Evolutionary conservation across 2,329 filamentous ascomycete species (phyloP), one percentile per base, ranked within the genome.

Genomic region (Pestalotiopsis sp.): DNA sequence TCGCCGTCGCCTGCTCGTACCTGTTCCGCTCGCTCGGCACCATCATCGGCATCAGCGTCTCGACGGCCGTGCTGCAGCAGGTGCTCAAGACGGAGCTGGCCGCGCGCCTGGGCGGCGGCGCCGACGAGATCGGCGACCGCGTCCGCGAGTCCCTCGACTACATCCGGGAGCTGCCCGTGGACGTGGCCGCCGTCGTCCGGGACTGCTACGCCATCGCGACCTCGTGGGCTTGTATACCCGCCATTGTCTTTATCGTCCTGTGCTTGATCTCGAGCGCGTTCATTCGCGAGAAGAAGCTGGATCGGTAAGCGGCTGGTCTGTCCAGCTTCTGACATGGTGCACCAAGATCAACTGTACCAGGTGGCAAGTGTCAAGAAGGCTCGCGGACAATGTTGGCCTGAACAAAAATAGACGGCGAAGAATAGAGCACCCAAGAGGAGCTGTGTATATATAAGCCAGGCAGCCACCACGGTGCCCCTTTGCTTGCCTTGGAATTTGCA

Each of bases 21-120:
- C 87, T 95, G 26, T 95, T 95, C 83, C 89, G 92, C 52, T 91
- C 90, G 1, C 83, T 94, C 0, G 93, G 92, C n/a, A 84, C 92
- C n/a, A 91, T 91, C 6, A 82, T 94, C 67, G 92, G 92, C 11
- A 83, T 94, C 66, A 91, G 90, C n/a, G 81, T 93, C 67, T 87
- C 87, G 64, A 89, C 91, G 1, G 92, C 91, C 1, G 85, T 93
- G 7, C 86, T 94, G 59, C 93, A 95, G 75, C 88, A 92, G 74
- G 83, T 85, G 2, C 82, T 95, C 22, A 83, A 91, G 17, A 81
- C 80, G 2, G 81, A 86, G 60, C 81, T 95, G 3, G 81, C 82
- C 2, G 73, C 77, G 1, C 82, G 83, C 2, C 80, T 94, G 60
- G 79, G 83, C 4, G 84, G 87, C 67, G 85, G 89, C 65, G 89